Evolutionary conservation across 345 rosid genomes (phyloP).

Genomic region (Acer negundo): DNA sequence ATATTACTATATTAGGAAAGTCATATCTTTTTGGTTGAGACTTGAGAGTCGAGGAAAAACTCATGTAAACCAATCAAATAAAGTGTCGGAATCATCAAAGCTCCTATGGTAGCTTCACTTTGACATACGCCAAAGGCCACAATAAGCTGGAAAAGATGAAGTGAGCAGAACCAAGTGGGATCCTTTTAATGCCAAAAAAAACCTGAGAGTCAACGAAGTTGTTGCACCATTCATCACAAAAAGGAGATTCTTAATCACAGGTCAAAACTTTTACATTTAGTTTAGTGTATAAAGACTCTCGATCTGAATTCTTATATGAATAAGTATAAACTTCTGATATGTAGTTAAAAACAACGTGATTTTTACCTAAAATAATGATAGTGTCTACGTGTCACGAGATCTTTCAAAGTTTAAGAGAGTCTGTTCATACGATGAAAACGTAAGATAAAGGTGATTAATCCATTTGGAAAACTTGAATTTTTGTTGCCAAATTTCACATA

Average conservation of each 20-base stretch:
- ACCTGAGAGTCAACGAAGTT: background rate
- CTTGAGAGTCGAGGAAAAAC: conserved; percentile 24
- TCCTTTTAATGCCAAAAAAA: background rate
- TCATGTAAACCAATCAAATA: conserved; percentile 22
- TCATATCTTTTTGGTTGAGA: conserved; percentile 13
- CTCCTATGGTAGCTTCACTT: conserved; percentile 9
- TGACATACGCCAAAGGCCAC: conserved; percentile 19
- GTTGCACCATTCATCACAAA: conserved; percentile 20
- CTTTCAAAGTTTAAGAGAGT: background rate
- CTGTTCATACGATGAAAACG: background rate
- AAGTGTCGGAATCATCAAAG: conserved; percentile 6
- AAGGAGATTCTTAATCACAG: conserved; percentile 10
- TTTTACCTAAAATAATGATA: too few relatives aligned
- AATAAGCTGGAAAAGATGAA: background rate
- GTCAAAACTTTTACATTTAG: too few relatives aligned
- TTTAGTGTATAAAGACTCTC: too few relatives aligned
- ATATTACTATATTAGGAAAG: background rate
- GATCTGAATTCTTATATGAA: too few relatives aligned
- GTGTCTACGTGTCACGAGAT: too few relatives aligned
- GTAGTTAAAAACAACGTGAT: too few relatives aligned
- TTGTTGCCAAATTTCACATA: background rate
- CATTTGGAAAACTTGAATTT: background rate
- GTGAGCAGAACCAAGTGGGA: conserved; percentile 8
- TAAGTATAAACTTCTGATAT: too few relatives aligned
- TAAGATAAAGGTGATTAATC: background rate